phyloP scores from a whole-genome alignment of 2,329 filamentous ascomycete species.

The Beauveria varroae region DNA sequence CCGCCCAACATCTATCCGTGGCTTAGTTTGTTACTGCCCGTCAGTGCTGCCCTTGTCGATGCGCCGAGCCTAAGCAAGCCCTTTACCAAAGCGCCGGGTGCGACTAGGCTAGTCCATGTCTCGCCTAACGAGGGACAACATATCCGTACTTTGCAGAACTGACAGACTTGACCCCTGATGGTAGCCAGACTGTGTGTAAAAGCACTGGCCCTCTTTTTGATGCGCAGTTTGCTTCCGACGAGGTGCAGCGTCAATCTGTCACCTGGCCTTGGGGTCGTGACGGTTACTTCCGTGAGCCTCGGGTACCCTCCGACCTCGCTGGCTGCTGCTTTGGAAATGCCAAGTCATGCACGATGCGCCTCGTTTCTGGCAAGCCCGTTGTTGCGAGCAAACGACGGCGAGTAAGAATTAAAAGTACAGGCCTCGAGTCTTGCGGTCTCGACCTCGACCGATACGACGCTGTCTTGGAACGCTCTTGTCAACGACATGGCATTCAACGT shows the following conservation, averaged over 20 bases:
- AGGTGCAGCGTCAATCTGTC: not conserved
- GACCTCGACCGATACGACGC: not conserved
- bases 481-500: too few species aligned
- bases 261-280: not conserved
- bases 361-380: not conserved
- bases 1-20: not conserved
- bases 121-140: not conserved
- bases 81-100: conserved; percentile 5
- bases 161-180: not conserved
- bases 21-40: too few species aligned
- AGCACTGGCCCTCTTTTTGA: not conserved
- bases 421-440: not conserved
- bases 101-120: not conserved
- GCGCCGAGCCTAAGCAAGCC: not conserved
- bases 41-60: not conserved
- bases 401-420: not conserved
- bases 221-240: not conserved
- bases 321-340: too few species aligned
- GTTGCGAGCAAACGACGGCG: not conserved
- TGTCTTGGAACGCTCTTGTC: not conserved
- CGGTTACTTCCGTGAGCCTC: conserved; percentile 2
- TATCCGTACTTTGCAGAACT: not conserved
- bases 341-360: not conserved
- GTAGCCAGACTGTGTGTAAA: not conserved
- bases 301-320: not conserved